Base-by-base conservation (phyloP, 2,329 filamentous ascomycete genomes). In the Fusarium sp. region DNA sequence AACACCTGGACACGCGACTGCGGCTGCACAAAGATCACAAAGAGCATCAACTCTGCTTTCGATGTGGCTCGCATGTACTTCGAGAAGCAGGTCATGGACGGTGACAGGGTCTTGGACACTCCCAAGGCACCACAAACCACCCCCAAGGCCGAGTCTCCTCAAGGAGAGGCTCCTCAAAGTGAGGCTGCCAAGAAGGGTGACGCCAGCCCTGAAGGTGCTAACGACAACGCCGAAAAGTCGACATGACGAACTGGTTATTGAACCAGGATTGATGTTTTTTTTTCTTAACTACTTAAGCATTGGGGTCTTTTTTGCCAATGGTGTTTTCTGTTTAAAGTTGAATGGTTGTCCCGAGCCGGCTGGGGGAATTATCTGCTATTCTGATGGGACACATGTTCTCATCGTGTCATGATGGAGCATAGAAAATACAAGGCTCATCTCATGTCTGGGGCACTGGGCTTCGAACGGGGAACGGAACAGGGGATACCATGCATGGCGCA, bases 1-100 rank as follows among this genome's bases (percentile, higher is more conserved):
- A 74, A 74, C 63, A 74, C 72, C 7, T 74, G 72, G 72, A 74
- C 72, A 20, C 63, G 72, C 18, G 72, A 74, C 40, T 74, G 72
- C 51, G 62, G 44, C 17, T 74, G 72, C 54, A 74, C 72, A 3
- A 68, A 66, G n/a, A 72, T 74, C 22, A 71, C 72, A 3, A 63
- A 62, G 55, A 72, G 57, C 61, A 74, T 74, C 28, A 39, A 60
- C 22, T 61, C 73, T 7, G 72, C 72, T 15, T 60, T 73, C 11
- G 68, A 72, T 10, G 72, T 74, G 22, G 71, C 72, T 17, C 68
- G 68, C 33, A 61, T 71, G 63, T 71, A 48, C 51, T 71, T 71
- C 34, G 68, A 71, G 44, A 43, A 65, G 24, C 52, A 71, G 36
- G 44, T 54, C 40, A 67, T 63, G 62, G 63, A 66, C 7, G 64